Percentiles rank a stretch among this genome's conserved stretches.
phyloP scores from a whole-genome alignment of 202 grass and related monocot species.

The Musa balbisiana region DNA sequence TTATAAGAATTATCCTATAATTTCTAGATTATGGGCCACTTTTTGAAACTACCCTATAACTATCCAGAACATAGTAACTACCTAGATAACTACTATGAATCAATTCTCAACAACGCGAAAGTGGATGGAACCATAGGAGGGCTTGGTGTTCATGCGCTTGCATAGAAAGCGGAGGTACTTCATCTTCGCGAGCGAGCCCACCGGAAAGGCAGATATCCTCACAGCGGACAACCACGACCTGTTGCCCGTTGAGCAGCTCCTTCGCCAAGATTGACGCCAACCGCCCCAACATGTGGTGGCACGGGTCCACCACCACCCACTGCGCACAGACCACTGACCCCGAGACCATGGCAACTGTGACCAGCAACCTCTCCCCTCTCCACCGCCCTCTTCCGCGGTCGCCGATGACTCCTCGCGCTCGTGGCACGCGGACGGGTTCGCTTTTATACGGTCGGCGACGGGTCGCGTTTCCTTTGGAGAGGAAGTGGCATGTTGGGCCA shows the following conservation, averaged over 20 bases:
- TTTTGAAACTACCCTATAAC: no score
- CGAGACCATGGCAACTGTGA: not conserved
- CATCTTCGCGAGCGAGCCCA: not conserved
- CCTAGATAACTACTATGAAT: no score
- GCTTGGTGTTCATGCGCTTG: no score
- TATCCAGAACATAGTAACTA: no score
- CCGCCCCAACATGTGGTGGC: not conserved
- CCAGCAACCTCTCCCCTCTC: not conserved
- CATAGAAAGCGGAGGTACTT: not conserved
- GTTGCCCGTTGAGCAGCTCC: constrained; percentile 8
- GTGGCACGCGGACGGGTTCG: not conserved
- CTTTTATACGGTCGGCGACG: not conserved
- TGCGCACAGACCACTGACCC: not conserved
- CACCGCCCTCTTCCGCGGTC: not conserved
- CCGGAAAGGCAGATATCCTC: not conserved
- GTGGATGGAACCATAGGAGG: no score
- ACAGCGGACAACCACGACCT: not conserved
- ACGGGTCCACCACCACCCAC: constrained; percentile 1
- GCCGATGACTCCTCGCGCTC: not conserved
- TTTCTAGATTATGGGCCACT: no score
- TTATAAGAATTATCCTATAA: no score
- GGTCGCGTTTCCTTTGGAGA: no score
- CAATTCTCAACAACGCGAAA: no score
- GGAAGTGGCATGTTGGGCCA: not conserved
- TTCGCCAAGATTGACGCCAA: not conserved